Conservation (phyloP, 2,329 filamentous ascomycete genomes). For the Diaporthe sp. region DNA sequence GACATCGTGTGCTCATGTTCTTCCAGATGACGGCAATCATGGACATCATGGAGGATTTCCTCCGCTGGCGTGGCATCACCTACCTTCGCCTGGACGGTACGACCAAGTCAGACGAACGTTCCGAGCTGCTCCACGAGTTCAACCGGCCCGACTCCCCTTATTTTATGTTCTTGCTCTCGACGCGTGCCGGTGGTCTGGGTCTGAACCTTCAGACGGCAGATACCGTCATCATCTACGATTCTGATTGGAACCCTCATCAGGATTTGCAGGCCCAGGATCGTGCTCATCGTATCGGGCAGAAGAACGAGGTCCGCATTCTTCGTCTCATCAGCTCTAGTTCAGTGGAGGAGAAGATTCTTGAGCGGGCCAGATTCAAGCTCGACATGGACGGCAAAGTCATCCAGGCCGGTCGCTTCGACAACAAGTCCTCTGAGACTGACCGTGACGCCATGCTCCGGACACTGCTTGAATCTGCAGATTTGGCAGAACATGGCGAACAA, state of each 20-base stretch:
- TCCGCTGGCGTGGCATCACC: conserved; percentile 84
- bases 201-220: conserved; percentile 97
- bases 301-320: conserved; percentile 98
- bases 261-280: conserved; percentile 99
- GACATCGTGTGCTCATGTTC: conserved; percentile 98
- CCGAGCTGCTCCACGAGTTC: conserved; percentile 88
- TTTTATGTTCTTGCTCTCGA: conserved; percentile 98
- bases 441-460: conserved; percentile 97
- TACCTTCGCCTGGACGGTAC: conserved; percentile 96
- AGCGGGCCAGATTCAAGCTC: conserved; percentile 96
- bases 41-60: conserved; percentile 99
- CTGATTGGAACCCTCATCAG: conserved; percentile 99
- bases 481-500: conserved; percentile 78
- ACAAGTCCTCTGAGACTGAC: conserved; percentile 98
- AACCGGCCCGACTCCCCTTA: conserved; percentile 92
- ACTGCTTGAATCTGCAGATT: conserved; percentile 86
- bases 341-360: conserved; percentile 98
- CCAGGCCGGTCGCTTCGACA: conserved; percentile 98
- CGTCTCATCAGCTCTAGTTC: conserved; percentile 97
- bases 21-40: conserved; percentile 99
- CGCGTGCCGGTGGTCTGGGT: conserved; percentile 96
- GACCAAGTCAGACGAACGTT: conserved; percentile 97
- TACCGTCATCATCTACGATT: conserved; percentile 99
- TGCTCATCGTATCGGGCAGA: conserved; percentile 99
- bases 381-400: conserved; percentile 99